phyloP scores from a whole-genome alignment of 129 eudicot species.

The Cynara cardunculus region DNA sequence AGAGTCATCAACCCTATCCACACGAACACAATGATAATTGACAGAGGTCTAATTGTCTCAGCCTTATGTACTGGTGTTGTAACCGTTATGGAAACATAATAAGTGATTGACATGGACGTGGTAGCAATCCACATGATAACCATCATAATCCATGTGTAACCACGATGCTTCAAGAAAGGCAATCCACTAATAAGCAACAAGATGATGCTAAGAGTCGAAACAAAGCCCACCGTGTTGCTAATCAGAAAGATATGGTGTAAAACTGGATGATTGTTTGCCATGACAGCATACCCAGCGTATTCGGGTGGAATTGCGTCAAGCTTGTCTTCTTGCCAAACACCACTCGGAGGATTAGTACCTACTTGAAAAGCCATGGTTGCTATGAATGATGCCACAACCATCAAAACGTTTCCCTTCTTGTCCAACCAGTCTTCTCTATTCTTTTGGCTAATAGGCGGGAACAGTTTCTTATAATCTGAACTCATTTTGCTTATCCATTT shows the following conservation, averaged over 20 bases:
- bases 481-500: not conserved
- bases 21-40: conserved; percentile 5
- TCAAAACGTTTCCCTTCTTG: conserved; percentile 29
- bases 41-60: not conserved
- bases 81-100: conserved; percentile 23
- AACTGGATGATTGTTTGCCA: conserved; percentile 17
- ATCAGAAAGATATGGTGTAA: conserved; percentile 18
- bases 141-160: conserved; percentile 46
- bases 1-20: conserved; percentile 44
- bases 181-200: conserved; percentile 52
- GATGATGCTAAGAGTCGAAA: conserved; percentile 45
- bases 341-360: conserved; percentile 49
- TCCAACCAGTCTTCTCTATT: conserved; percentile 37
- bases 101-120: conserved; percentile 34
- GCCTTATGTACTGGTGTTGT: conserved; percentile 21
- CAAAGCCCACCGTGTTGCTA: conserved; percentile 35
- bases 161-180: conserved; percentile 27
- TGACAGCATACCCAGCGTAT: conserved; percentile 39
- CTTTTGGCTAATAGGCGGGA: not conserved
- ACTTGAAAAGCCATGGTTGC: conserved; percentile 62
- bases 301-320: not conserved
- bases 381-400: conserved; percentile 59
- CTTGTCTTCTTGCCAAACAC: conserved; percentile 37
- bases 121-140: conserved; percentile 50
- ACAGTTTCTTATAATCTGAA: not conserved